Conservation (phyloP, 345 rosid genomes). For the Toxicodendron radicans region DNA sequence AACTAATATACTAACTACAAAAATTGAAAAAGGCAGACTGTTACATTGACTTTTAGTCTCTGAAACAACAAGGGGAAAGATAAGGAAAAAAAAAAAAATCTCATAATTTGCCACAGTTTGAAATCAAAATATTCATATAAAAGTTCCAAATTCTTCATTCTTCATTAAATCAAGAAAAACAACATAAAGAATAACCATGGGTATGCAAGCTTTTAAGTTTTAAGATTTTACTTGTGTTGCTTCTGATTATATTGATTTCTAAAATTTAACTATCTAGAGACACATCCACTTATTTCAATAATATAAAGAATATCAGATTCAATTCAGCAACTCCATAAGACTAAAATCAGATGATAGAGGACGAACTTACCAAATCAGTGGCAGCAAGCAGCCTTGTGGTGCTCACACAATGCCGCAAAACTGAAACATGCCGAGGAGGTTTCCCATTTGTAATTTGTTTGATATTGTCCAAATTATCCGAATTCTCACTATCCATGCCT, state of each 20-base stretch:
- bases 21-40: neutral
- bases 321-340: neutral
- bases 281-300: neutral
- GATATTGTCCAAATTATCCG: slow-evolving; percentile 44
- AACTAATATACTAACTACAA: neutral
- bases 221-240: neutral
- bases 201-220: no score
- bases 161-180: neutral
- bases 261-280: neutral
- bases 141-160: neutral
- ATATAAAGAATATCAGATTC: neutral
- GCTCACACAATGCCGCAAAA: slow-evolving; percentile 44
- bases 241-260: neutral
- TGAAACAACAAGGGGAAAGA: neutral
- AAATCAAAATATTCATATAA: neutral
- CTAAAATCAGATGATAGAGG: neutral
- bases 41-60: neutral
- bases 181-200: neutral
- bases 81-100: neutral
- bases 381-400: slow-evolving; percentile 46
- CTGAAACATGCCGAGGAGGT: slow-evolving; percentile 72
- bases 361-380: slow-evolving; percentile 51
- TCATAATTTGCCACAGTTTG: neutral
- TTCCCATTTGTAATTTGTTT: slow-evolving; percentile 57
- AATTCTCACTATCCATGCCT: slow-evolving; percentile 37